phyloP scores from a whole-genome alignment of 1,284 basidiomycete genomes.

The Neonothopanus nambi region DNA sequence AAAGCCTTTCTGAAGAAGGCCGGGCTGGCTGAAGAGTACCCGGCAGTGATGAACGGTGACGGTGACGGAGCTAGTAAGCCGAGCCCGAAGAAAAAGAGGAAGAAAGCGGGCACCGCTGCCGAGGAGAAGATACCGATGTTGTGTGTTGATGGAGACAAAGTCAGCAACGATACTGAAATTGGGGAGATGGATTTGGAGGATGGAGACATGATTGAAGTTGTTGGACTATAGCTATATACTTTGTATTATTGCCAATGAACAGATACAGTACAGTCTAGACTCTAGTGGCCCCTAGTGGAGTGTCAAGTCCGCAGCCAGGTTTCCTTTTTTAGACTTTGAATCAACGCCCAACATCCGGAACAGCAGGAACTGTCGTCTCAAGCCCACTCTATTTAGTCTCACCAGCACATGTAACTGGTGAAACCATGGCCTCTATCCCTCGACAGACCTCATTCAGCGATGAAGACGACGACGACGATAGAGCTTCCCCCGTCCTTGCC shows the following conservation, averaged over 20 bases:
- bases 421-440: slow-evolving; percentile 1
- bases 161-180: slow-evolving; percentile 57
- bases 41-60: slow-evolving; percentile 26
- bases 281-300: no score
- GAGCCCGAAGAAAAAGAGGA: slow-evolving; percentile 12
- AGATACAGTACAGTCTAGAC: no score
- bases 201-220: slow-evolving; percentile 73
- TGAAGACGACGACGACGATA: slow-evolving; percentile 7
- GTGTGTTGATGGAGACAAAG: slow-evolving; percentile 67
- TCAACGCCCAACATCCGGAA: neutral
- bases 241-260: neutral
- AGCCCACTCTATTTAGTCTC: neutral
- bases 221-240: slow-evolving; percentile 45
- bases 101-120: slow-evolving; percentile 24
- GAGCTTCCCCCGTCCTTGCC: slow-evolving; percentile 21
- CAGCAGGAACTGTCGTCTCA: neutral
- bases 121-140: slow-evolving; percentile 46
- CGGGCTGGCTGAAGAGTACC: slow-evolving; percentile 55
- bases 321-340: neutral
- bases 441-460: slow-evolving; percentile 1
- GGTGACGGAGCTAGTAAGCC: slow-evolving; percentile 7
- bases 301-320: no score
- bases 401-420: neutral
- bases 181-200: slow-evolving; percentile 70
- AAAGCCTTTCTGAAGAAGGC: slow-evolving; percentile 68